These are phyloP conservation scores for Bisporella sp. DNA, from an alignment of 2,329 filamentous ascomycete species.

Conservation along the genomic window DNA sequence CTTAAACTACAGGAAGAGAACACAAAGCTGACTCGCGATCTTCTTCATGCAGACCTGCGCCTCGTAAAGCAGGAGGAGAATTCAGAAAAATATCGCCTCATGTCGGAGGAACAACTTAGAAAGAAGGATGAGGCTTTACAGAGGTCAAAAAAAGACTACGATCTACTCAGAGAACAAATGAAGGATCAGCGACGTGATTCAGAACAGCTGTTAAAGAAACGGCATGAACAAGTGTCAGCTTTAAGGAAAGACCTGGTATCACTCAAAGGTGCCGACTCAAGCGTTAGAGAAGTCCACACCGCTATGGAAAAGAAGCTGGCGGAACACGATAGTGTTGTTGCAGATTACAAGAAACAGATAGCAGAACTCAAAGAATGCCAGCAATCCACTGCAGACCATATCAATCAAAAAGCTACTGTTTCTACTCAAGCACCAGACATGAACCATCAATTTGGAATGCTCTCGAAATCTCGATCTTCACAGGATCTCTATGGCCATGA, in stretches of 20 bases:
- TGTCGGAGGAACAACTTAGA: slow-evolving; percentile 36
- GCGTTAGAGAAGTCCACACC: slow-evolving; percentile 11
- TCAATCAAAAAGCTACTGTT: not conserved
- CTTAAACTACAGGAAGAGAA: slow-evolving; percentile 25
- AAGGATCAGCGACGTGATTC: slow-evolving; percentile 48
- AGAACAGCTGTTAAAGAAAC: slow-evolving; percentile 46
- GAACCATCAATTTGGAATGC: not conserved
- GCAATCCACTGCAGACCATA: not conserved
- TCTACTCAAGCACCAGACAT: not conserved
- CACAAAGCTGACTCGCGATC: slow-evolving; percentile 20
- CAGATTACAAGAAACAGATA: slow-evolving; percentile 14
- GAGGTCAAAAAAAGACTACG: slow-evolving; percentile 44
- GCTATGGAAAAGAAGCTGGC: slow-evolving; percentile 10
- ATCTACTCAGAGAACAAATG: slow-evolving; percentile 45
- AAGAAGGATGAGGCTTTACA: slow-evolving; percentile 42
- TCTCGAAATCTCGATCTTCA: not conserved
- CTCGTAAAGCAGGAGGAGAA: slow-evolving; percentile 24
- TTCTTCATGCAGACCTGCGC: slow-evolving; percentile 20
- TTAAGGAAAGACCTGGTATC: slow-evolving; percentile 46
- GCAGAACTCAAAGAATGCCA: slow-evolving; percentile 5
- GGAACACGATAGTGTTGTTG: slow-evolving; percentile 15
- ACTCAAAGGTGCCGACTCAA: slow-evolving; percentile 30
- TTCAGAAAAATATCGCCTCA: slow-evolving; percentile 33
- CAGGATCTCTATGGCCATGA: slow-evolving; percentile 10
- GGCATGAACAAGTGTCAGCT: slow-evolving; percentile 49